A percentile compares a stretch with the other conserved stretches of the same genome.
These are phyloP conservation scores for Colletotrichum sp. DNA, from an alignment of 2,329 filamentous ascomycete species.

Conservation along the genomic window DNA sequence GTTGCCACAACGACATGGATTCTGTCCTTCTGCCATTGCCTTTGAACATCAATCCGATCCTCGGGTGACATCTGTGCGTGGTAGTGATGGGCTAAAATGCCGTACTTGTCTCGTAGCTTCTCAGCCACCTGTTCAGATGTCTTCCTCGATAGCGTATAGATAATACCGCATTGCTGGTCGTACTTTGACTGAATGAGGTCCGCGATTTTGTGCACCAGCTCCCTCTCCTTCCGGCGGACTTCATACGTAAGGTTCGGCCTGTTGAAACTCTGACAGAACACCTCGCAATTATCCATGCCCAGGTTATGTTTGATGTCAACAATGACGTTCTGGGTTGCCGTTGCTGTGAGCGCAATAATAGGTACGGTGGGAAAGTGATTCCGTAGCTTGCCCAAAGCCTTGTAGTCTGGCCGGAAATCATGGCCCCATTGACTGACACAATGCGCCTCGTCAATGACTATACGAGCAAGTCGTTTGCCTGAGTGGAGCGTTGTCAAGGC, in stretches of 20 bases:
- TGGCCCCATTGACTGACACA: slow-evolving; percentile 99
- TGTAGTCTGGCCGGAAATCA: slow-evolving; percentile 97
- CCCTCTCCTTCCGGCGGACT: slow-evolving; percentile 68
- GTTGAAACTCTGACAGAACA: slow-evolving; percentile 94
- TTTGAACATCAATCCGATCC: slow-evolving; percentile 75
- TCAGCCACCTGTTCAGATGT: slow-evolving; percentile 81
- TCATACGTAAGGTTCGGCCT: slow-evolving; percentile 94
- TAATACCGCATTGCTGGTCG: slow-evolving; percentile 78
- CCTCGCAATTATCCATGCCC: slow-evolving; percentile 77
- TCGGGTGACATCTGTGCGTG: slow-evolving; percentile 78
- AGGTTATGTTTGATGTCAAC: slow-evolving; percentile 91
- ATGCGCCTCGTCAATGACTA: slow-evolving; percentile 99
- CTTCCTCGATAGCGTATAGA: slow-evolving; percentile 89
- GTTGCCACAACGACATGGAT: slow-evolving; percentile 95
- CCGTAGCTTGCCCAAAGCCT: slow-evolving; percentile 78
- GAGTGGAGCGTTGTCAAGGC: slow-evolving; percentile 72
- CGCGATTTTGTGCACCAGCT: slow-evolving; percentile 53
- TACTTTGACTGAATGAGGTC: slow-evolving; percentile 75
- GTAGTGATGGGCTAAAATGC: slow-evolving; percentile 81
- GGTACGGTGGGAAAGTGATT: slow-evolving; percentile 78
- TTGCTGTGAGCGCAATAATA: slow-evolving; percentile 93
- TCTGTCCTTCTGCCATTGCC: slow-evolving; percentile 79
- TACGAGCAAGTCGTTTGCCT: slow-evolving; percentile 77
- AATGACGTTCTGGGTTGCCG: slow-evolving; percentile 91
- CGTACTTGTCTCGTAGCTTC: slow-evolving; percentile 63